Conservation (phyloP, 225 moss, liverwort and hornwort species). For the Climacium dendroides region DNA sequence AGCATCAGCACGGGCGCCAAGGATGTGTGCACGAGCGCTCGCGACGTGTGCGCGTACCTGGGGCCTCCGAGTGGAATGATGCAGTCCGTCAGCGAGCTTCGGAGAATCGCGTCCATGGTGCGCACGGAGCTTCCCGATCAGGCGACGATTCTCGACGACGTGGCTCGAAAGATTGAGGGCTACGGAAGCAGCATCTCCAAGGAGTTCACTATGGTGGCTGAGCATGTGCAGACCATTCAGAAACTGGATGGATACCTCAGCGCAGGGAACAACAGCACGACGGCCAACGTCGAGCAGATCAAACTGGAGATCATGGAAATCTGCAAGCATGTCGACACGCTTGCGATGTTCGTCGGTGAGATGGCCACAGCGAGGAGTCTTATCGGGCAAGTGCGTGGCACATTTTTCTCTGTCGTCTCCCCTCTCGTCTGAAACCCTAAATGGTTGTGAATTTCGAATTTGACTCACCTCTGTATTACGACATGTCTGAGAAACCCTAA, state of each 20-base stretch:
- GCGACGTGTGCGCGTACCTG: conserved; percentile 31
- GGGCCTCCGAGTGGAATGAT: conserved; percentile 6
- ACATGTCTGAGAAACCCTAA: neutral
- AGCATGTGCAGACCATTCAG: conserved; percentile 39
- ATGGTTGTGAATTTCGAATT: neutral
- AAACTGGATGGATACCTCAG: conserved; percentile 32
- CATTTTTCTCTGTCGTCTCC: neutral
- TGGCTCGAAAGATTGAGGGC: conserved; percentile 2
- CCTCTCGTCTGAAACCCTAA: neutral
- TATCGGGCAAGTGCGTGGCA: conserved; percentile 21
- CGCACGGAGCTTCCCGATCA: conserved; percentile 2
- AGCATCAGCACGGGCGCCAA: conserved; percentile 27
- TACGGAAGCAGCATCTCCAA: conserved; percentile 17
- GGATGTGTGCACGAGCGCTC: conserved; percentile 29
- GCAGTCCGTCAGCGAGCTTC: conserved; percentile 39
- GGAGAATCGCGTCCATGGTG: neutral
- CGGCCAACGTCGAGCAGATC: conserved; percentile 21
- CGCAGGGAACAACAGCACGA: conserved; percentile 21
- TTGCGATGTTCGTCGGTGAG: conserved; percentile 26
- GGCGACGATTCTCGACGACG: conserved; percentile 7
- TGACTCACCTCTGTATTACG: neutral
- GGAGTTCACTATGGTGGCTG: conserved; percentile 38
- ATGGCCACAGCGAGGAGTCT: conserved; percentile 29
- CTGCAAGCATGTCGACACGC: conserved; percentile 7
- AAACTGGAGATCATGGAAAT: conserved; percentile 3